phyloP scores from a whole-genome alignment of 805 yeast species.

The Candida saitoana region DNA sequence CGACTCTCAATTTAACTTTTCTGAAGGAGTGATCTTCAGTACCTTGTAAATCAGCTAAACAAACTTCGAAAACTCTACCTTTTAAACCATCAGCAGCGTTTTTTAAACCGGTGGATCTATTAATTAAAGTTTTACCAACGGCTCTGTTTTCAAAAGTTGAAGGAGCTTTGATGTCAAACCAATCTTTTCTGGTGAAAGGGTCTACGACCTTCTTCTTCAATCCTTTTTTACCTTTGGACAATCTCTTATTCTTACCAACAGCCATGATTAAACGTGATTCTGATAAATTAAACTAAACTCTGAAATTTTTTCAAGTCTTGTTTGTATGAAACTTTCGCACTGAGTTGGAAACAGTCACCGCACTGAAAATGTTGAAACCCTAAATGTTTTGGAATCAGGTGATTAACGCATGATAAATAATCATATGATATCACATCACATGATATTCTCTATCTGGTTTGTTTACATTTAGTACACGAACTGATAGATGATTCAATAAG shows the following conservation, averaged over 20 bases:
- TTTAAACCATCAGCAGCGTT: constrained; percentile 97
- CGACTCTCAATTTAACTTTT: constrained; percentile 96
- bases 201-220: constrained; percentile 98
- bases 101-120: constrained; percentile 97
- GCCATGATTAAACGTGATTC: constrained; percentile 41
- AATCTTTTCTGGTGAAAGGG: constrained; percentile 99
- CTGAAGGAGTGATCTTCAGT: constrained; percentile 98
- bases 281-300: constrained; percentile 1
- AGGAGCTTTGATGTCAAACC: constrained; percentile 99
- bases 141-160: constrained; percentile 97
- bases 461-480: neutral
- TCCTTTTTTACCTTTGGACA: constrained; percentile 90
- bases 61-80: constrained; percentile 95
- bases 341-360: neutral
- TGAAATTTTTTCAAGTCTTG: neutral
- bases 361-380: neutral
- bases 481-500: neutral
- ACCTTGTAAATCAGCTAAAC: constrained; percentile 96
- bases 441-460: no score
- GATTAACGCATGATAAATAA: neutral
- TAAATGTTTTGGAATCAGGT: neutral
- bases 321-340: neutral
- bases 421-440: no score
- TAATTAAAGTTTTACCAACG: constrained; percentile 97
- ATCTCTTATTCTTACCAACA: constrained; percentile 62